Conservation (phyloP, 208 protist species). For the Leishmania lainsoni region DNA sequence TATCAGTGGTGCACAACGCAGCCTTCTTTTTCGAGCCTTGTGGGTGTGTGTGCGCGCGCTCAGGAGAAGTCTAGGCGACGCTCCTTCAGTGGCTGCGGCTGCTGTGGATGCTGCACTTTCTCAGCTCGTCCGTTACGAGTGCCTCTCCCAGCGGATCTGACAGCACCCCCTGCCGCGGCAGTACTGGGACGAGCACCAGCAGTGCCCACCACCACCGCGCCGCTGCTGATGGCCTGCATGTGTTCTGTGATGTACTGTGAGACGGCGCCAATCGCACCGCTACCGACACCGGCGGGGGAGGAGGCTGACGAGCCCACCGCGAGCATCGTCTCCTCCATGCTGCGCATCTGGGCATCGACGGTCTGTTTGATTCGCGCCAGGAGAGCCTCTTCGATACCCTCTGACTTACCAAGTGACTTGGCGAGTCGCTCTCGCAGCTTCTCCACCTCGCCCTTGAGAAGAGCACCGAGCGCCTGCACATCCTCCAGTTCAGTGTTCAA, state of each 20-base stretch:
- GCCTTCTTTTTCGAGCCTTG: background rate
- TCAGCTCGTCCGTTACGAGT: background rate
- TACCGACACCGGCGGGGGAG: conserved; percentile 4
- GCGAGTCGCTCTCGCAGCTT: conserved; percentile 61
- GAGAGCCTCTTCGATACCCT: conserved; percentile 65
- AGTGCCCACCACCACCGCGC: background rate
- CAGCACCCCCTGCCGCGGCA: background rate
- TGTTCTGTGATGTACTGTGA: conserved; percentile 36
- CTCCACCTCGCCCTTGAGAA: conserved; percentile 69
- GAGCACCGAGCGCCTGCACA: conserved; percentile 71
- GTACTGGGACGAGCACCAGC: background rate
- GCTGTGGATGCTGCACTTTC: background rate
- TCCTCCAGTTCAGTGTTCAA: conserved; percentile 83
- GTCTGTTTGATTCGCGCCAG: conserved; percentile 67
- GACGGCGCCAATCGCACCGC: conserved; percentile 36
- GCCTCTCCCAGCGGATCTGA: background rate
- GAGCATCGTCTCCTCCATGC: conserved; percentile 53
- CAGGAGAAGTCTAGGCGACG: conserved; percentile 36
- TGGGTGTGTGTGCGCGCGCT: too few relatives aligned
- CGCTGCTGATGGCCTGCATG: conserved; percentile 31
- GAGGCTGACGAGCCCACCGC: conserved; percentile 20
- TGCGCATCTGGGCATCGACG: conserved; percentile 68
- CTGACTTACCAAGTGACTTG: conserved; percentile 49
- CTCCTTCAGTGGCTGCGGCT: conserved; percentile 19
- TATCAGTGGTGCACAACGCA: too few relatives aligned